Evolutionary conservation across 1,284 basidiomycete genomes (phyloP).

Genomic region (Malassezia globosa): DNA sequence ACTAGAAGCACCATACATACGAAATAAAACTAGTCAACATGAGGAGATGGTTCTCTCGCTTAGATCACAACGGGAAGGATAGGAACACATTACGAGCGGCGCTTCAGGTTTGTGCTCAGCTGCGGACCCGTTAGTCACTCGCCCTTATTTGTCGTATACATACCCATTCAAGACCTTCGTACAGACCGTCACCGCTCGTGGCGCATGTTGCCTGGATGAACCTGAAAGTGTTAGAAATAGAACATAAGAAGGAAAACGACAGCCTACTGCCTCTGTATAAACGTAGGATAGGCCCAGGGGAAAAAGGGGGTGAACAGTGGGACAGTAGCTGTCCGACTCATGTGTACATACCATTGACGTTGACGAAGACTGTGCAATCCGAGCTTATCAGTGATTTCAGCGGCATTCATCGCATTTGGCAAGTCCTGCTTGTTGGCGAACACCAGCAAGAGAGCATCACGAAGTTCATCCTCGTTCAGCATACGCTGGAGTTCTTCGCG

Average conservation of each 20-base stretch:
- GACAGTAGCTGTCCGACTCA: no score
- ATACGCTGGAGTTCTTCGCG: constrained; percentile 98
- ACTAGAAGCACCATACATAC: not conserved
- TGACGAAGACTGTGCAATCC: constrained; percentile 92
- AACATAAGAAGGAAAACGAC: no score
- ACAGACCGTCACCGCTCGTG: constrained; percentile 95
- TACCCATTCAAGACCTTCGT: constrained; percentile 63
- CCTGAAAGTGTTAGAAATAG: constrained; percentile 50
- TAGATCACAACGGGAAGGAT: no score
- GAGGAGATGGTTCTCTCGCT: not conserved
- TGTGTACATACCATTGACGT: constrained; percentile 51
- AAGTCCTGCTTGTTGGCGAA: constrained; percentile 99
- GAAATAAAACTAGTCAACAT: not conserved
- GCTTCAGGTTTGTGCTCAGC: constrained; percentile 76
- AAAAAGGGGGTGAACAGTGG: not conserved
- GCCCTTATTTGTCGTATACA: constrained; percentile 15
- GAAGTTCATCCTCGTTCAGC: constrained; percentile 98
- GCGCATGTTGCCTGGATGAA: constrained; percentile 99
- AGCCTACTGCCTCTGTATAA: not conserved
- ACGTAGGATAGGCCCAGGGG: not conserved
- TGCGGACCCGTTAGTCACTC: constrained; percentile 10
- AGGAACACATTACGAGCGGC: constrained; percentile 53
- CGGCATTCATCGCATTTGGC: constrained; percentile 97
- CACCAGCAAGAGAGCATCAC: constrained; percentile 93
- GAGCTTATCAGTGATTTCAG: constrained; percentile 99